Evolutionary conservation across 345 rosid genomes (phyloP).

Genomic region (Punica granatum): DNA sequence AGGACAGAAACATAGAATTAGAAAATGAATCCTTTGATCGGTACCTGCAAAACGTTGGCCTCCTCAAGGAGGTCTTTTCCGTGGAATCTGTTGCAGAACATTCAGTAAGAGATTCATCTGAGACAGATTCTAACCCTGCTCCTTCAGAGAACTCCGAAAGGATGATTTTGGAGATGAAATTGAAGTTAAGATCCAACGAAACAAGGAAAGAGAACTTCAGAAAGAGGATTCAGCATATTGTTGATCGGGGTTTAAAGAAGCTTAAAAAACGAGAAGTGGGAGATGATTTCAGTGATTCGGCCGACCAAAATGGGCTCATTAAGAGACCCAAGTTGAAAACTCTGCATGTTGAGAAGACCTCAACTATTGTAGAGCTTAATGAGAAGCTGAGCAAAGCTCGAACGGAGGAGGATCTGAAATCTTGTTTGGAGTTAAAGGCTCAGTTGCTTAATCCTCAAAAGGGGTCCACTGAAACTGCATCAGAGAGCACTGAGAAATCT

Average conservation of each 20-base stretch:
- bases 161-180: slow-evolving; percentile 30
- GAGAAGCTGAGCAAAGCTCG: slow-evolving; percentile 79
- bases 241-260: slow-evolving; percentile 57
- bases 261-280: slow-evolving; percentile 28
- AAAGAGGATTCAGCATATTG: slow-evolving; percentile 40
- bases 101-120: slow-evolving; percentile 14
- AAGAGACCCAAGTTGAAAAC: slow-evolving; percentile 20
- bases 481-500: slow-evolving; percentile 11
- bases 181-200: slow-evolving; percentile 42
- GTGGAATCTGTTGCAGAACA: slow-evolving; percentile 34
- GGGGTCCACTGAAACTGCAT: slow-evolving; percentile 15
- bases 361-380: slow-evolving; percentile 41
- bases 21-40: slow-evolving; percentile 85
- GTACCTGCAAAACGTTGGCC: slow-evolving; percentile 61
- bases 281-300: slow-evolving; percentile 14
- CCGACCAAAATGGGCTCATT: slow-evolving; percentile 25
- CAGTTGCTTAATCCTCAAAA: slow-evolving; percentile 24
- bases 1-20: slow-evolving; percentile 56
- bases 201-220: slow-evolving; percentile 43
- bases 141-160: slow-evolving; percentile 22
- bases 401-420: slow-evolving; percentile 67
- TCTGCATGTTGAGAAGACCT: slow-evolving; percentile 32
- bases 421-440: slow-evolving; percentile 57
- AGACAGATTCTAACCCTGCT: slow-evolving; percentile 15
- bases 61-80: slow-evolving; percentile 73